Percentiles rank a stretch among this genome's conserved stretches.
Conservation (phyloP, 140 eudicot genomes). For the Flaveria floridana region DNA sequence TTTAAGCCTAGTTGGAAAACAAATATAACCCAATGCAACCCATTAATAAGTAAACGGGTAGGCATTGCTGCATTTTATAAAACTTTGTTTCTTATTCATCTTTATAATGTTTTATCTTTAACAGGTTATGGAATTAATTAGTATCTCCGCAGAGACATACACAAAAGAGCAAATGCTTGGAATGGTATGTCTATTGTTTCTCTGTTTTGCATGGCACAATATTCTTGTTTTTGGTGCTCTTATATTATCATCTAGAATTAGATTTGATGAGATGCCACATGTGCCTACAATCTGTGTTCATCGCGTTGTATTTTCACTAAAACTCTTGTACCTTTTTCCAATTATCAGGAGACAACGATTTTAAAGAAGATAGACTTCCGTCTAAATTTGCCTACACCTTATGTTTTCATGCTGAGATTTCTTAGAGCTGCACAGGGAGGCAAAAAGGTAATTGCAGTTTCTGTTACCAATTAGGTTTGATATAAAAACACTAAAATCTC, state of each 20-base stretch:
- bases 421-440: constrained; percentile 82
- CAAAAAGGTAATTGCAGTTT: constrained; percentile 46
- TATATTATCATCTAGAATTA: not conserved
- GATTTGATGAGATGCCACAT: not conserved
- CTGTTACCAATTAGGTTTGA: constrained; percentile 5
- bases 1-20: not conserved
- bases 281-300: not conserved
- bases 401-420: constrained; percentile 90
- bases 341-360: constrained; percentile 70
- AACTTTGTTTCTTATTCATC: constrained; percentile 11
- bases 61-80: not conserved
- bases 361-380: constrained; percentile 72
- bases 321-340: constrained; percentile 10
- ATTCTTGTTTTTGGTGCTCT: not conserved
- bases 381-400: constrained; percentile 78
- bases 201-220: not conserved
- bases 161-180: constrained; percentile 79
- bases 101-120: constrained; percentile 16
- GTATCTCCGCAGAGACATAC: constrained; percentile 85
- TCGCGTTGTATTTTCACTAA: constrained; percentile 11
- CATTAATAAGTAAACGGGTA: not conserved
- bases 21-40: not conserved
- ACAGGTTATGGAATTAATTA: constrained; percentile 72
- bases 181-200: constrained; percentile 48
- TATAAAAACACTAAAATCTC: not conserved